phyloP scores from a whole-genome alignment of 441 rosid species.

The Erodium texanum region DNA sequence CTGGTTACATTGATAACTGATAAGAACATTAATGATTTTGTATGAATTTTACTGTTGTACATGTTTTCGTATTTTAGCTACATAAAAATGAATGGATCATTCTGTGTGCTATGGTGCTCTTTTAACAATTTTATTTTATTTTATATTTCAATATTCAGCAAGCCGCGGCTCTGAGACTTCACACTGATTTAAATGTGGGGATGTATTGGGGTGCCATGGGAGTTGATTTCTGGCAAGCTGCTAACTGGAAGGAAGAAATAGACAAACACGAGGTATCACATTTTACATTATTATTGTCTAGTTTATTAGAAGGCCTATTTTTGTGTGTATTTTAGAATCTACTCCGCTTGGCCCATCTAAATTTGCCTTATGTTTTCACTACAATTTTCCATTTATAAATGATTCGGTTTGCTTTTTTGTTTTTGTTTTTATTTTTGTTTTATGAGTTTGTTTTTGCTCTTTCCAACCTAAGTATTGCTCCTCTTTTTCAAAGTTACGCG shows the following conservation, averaged over 20 bases:
- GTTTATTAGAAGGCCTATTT: background rate
- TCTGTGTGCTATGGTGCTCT: background rate
- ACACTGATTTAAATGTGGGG: conserved; percentile 66
- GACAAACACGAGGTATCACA: conserved; percentile 49
- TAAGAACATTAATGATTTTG: background rate
- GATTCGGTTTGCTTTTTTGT: too few relatives aligned
- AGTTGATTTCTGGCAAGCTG: conserved; percentile 60
- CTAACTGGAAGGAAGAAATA: conserved; percentile 47
- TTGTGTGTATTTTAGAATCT: background rate
- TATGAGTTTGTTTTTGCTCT: too few relatives aligned
- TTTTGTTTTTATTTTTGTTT: too few relatives aligned
- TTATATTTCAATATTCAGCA: conserved; percentile 31
- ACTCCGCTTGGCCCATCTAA: too few relatives aligned
- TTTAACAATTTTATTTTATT: background rate
- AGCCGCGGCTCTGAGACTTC: conserved; percentile 50
- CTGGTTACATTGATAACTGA: background rate
- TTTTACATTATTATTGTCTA: background rate
- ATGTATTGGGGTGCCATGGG: conserved; percentile 81
- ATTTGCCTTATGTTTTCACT: too few relatives aligned
- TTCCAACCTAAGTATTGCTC: background rate
- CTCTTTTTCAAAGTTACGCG: background rate
- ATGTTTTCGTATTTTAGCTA: background rate
- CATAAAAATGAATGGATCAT: background rate
- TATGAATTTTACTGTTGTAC: background rate
- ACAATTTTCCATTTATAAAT: too few relatives aligned